These are phyloP conservation scores for Tetracladium setigerum DNA, from an alignment of 495 filamentous ascomycete species.

Conservation along the genomic window DNA sequence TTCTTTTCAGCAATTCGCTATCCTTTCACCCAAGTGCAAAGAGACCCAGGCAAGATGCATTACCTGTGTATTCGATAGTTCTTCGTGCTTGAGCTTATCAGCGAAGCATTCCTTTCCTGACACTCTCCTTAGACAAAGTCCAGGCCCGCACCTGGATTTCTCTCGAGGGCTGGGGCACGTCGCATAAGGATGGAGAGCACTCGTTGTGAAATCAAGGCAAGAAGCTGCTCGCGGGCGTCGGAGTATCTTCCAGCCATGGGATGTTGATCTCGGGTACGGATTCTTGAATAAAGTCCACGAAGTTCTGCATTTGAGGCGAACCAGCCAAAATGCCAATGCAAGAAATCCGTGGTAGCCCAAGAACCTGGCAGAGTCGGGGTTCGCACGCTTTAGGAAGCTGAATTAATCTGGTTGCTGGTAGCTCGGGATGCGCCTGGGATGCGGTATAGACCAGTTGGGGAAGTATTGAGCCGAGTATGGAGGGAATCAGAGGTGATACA, in stretches of 20 bases:
- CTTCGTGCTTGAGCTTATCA: too few relatives aligned
- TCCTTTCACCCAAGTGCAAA: too few relatives aligned
- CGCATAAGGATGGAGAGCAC: too few relatives aligned
- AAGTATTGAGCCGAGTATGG: constrained; percentile 48
- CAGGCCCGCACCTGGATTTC: too few relatives aligned
- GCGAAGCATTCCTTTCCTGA: too few relatives aligned
- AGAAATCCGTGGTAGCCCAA: constrained; percentile 50
- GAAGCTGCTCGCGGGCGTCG: too few relatives aligned
- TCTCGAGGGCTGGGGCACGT: too few relatives aligned
- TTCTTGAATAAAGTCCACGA: constrained; percentile 12
- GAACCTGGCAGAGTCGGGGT: constrained; percentile 36
- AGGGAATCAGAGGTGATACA: constrained; percentile 38
- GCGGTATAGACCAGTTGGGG: constrained; percentile 48
- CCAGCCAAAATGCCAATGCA: constrained; percentile 41
- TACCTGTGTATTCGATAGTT: too few relatives aligned
- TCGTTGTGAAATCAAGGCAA: too few relatives aligned
- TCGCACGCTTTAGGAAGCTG: constrained; percentile 46
- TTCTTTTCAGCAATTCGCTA: too few relatives aligned
- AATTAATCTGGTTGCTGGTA: constrained; percentile 42
- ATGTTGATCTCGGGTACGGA: constrained; percentile 22
- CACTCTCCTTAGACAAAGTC: too few relatives aligned
- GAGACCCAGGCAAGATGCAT: too few relatives aligned
- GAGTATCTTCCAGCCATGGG: constrained; percentile 15
- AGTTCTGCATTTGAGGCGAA: constrained; percentile 12
- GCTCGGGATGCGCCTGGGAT: constrained; percentile 30